Conservation (phyloP, 306 rosid genomes). For the Alnus glutinosa region DNA sequence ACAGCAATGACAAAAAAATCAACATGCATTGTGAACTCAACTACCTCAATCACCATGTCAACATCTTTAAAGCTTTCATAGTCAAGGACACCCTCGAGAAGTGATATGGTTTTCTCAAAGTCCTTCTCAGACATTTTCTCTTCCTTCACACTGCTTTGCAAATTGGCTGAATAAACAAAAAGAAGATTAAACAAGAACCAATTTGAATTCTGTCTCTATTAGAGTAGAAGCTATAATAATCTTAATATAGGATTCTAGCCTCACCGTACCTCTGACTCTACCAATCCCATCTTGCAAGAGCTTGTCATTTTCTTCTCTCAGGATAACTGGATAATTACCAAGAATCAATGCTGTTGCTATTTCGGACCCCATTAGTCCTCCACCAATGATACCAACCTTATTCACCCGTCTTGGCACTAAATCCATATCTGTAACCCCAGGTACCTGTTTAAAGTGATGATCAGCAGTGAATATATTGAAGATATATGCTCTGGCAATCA, state of each 20-base stretch:
- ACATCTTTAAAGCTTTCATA: conserved; percentile 82
- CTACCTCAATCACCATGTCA: conserved; percentile 96
- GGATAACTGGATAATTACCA: conserved; percentile 68
- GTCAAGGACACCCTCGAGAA: conserved; percentile 73
- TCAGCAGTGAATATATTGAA: neutral
- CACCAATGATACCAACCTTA: conserved; percentile 90
- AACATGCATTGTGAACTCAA: neutral
- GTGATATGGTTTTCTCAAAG: conserved; percentile 65
- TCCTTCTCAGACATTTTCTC: conserved; percentile 70
- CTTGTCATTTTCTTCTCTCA: conserved; percentile 86
- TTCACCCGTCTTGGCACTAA: conserved; percentile 71
- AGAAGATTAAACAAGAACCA: neutral
- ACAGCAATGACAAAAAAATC: conserved; percentile 5
- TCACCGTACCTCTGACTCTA: conserved; percentile 71
- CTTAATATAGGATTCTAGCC: conserved; percentile 14
- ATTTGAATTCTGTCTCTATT: conserved; percentile 9
- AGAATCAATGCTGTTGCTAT: conserved; percentile 84
- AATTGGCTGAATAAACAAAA: neutral
- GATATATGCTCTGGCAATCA: neutral
- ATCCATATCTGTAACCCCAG: conserved; percentile 84
- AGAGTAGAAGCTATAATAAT: conserved; percentile 9
- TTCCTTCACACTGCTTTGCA: conserved; percentile 81
- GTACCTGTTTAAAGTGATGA: conserved; percentile 54
- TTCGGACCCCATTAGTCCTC: conserved; percentile 98
- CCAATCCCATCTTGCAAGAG: conserved; percentile 82